Conservation (phyloP, 176 grass and related monocot species). For the Pontederia paniculata region DNA sequence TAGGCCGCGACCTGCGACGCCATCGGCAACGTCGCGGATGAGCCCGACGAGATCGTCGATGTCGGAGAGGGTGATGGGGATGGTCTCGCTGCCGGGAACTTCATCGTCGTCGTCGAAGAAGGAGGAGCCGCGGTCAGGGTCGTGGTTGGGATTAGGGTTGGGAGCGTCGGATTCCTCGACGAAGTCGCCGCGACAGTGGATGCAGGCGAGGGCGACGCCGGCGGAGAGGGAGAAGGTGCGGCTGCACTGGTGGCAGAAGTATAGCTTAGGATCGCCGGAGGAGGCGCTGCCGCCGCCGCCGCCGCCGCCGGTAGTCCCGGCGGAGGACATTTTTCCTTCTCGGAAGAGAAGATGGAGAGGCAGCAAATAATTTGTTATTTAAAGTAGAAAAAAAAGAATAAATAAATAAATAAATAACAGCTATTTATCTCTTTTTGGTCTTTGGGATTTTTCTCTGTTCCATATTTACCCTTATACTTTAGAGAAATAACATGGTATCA, state of each 20-base stretch:
- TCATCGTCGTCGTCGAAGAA: conserved; percentile 13
- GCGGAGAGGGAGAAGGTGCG: conserved; percentile 34
- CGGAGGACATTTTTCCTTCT: neutral
- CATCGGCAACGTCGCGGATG: conserved; percentile 2
- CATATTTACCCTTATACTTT: no score
- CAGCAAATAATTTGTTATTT: no score
- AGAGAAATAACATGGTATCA: no score
- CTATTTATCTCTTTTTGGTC: no score
- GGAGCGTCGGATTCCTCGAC: conserved; percentile 35
- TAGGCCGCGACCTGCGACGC: conserved; percentile 23
- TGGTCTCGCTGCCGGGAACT: neutral
- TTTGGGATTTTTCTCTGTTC: no score
- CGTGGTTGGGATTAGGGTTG: conserved; percentile 29
- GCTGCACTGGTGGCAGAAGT: conserved; percentile 83
- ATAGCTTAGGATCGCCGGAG: conserved; percentile 41
- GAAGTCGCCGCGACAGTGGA: conserved; percentile 56
- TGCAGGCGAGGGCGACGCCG: conserved; percentile 35
- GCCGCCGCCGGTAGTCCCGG: conserved; percentile 20
- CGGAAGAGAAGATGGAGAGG: neutral
- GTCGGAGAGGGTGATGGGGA: conserved; percentile 15
- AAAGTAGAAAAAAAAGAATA: no score
- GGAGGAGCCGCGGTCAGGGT: conserved; percentile 11
- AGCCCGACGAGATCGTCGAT: conserved; percentile 31
- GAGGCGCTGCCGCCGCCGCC: conserved; percentile 8
- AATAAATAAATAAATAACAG: no score